Evolutionary conservation across 352 stramenopile genomes (phyloP).

Genomic region (Phytophthora pisi): DNA sequence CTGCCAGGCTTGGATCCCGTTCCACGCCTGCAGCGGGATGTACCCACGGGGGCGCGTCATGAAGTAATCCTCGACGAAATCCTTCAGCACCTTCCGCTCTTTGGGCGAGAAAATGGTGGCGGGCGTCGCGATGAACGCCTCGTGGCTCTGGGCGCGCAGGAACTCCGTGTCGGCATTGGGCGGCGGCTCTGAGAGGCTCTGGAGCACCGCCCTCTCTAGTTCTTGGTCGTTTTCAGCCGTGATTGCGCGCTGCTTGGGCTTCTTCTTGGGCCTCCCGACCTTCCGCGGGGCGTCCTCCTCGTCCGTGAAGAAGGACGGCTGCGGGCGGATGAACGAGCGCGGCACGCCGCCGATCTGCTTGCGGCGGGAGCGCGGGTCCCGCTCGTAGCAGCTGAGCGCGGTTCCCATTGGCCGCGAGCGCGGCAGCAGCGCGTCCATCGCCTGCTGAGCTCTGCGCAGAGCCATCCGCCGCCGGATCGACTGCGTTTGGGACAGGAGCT

Average conservation of each 20-base stretch:
- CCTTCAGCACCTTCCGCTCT: conserved; percentile 59
- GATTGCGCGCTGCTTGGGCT: conserved; percentile 20
- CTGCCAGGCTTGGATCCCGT: conserved; percentile 44
- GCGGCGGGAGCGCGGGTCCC: conserved; percentile 3
- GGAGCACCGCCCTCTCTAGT: conserved; percentile 7
- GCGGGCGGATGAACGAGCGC: conserved; percentile 64
- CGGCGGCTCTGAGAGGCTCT: conserved; percentile 39
- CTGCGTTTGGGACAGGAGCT: conserved; percentile 45
- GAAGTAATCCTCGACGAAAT: conserved; percentile 49
- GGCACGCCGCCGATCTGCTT: conserved; percentile 34
- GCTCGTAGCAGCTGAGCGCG: conserved; percentile 34
- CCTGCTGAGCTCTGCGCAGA: conserved; percentile 52
- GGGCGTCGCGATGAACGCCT: conserved; percentile 56
- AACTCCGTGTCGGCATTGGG: conserved; percentile 60
- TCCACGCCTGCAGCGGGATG: conserved; percentile 59
- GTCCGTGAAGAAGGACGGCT: conserved; percentile 70
- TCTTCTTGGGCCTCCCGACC: conserved; percentile 38
- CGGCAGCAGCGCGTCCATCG: conserved; percentile 47
- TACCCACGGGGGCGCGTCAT: conserved; percentile 18
- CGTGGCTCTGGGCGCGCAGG: conserved; percentile 59
- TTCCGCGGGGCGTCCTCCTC: conserved; percentile 26
- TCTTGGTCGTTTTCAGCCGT: conserved; percentile 2
- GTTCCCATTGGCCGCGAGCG: not conserved
- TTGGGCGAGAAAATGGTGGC: conserved; percentile 59
- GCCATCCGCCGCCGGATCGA: conserved; percentile 57